These are phyloP conservation scores for Bipolaris gigantea DNA, from an alignment of 2,329 filamentous ascomycete genomes.

Conservation along the genomic window DNA sequence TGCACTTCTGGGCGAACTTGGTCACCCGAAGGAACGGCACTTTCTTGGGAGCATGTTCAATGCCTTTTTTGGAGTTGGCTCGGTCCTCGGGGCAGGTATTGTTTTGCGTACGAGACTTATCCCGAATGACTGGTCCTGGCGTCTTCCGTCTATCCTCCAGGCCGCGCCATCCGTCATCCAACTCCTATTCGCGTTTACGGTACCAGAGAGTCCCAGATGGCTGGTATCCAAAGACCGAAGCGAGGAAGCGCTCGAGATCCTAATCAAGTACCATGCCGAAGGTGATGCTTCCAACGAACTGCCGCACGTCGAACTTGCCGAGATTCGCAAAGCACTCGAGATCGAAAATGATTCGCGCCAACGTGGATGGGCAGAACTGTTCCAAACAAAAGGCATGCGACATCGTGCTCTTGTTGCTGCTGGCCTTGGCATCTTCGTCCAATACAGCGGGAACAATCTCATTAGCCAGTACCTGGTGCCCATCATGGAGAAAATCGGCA, in stretches of 20 bases:
- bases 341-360: constrained; percentile 57
- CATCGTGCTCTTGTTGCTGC: constrained; percentile 64
- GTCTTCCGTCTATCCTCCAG: constrained; percentile 67
- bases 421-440: constrained; percentile 66
- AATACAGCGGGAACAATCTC: constrained; percentile 67
- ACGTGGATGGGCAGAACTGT: constrained; percentile 62
- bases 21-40: constrained; percentile 68
- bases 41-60: constrained; percentile 70
- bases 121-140: constrained; percentile 66
- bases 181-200: constrained; percentile 61
- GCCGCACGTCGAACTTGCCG: constrained; percentile 67
- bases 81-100: constrained; percentile 60
- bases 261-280: constrained; percentile 67
- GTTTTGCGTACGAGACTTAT: constrained; percentile 65
- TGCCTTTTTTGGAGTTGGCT: constrained; percentile 66
- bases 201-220: constrained; percentile 69
- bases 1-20: constrained; percentile 66
- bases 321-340: constrained; percentile 65
- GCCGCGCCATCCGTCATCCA: constrained; percentile 64
- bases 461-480: constrained; percentile 67
- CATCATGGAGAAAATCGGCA: constrained; percentile 64
- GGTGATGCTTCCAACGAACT: constrained; percentile 57
- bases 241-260: constrained; percentile 63
- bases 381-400: constrained; percentile 65
- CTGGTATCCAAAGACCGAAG: constrained; percentile 65